A percentile compares a stretch with the other conserved stretches of the same genome.
These are phyloP conservation scores for Sinapis alba DNA, from an alignment of 441 rosid species.

Conservation along the genomic window DNA sequence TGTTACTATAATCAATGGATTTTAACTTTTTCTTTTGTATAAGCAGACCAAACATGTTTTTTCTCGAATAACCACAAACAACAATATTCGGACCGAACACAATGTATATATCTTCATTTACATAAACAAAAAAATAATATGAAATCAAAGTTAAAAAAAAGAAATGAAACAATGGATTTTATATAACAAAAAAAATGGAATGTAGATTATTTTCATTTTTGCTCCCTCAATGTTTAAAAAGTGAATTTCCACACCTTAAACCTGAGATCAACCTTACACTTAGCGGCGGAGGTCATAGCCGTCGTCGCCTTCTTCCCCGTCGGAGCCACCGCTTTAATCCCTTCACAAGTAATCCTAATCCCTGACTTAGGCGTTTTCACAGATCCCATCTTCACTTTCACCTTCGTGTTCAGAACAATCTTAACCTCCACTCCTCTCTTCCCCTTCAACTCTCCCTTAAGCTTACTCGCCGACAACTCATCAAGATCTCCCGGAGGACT, in stretches of 20 bases:
- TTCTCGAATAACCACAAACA: slow-evolving; percentile 11
- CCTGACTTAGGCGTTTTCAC: slow-evolving; percentile 60
- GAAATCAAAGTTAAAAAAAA: slow-evolving; percentile 20
- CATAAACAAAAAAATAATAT: slow-evolving; percentile 28
- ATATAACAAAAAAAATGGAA: background rate
- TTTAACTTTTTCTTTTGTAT: background rate
- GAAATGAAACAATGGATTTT: slow-evolving; percentile 24
- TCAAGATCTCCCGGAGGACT: slow-evolving; percentile 46
- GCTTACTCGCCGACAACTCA: slow-evolving; percentile 44
- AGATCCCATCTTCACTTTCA: slow-evolving; percentile 66
- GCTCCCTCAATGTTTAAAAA: slow-evolving; percentile 35
- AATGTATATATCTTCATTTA: slow-evolving; percentile 27
- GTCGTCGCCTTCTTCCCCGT: slow-evolving; percentile 54
- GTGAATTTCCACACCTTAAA: slow-evolving; percentile 89
- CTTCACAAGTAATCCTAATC: slow-evolving; percentile 65
- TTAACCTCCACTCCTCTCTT: slow-evolving; percentile 55
- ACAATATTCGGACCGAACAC: slow-evolving; percentile 3
- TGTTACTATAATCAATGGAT: background rate
- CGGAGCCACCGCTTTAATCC: slow-evolving; percentile 59
- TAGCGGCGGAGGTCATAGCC: slow-evolving; percentile 56
- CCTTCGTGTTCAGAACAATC: slow-evolving; percentile 60
- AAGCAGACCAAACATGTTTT: background rate
- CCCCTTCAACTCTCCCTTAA: slow-evolving; percentile 56
- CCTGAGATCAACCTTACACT: slow-evolving; percentile 77
- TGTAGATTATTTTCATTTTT: background rate